A percentile compares a stretch with the other conserved stretches of the same genome.
Evolutionary conservation across 192 early-diverging fungal species (phyloP).

Genomic region (Spizellomyces sp.): DNA sequence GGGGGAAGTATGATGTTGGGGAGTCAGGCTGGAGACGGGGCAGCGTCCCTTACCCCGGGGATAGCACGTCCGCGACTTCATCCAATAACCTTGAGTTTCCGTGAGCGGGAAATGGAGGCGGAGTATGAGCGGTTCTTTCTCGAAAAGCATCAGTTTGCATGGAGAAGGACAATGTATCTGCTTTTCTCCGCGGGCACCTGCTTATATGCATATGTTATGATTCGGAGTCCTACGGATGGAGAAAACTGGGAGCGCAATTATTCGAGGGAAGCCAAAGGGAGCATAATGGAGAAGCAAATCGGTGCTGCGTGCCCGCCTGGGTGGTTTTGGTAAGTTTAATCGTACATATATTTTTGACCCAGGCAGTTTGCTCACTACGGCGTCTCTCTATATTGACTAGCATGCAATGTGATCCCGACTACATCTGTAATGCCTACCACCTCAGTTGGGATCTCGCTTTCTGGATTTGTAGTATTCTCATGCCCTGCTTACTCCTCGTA

Average conservation of each 20-base stretch:
- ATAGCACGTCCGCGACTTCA: slow-evolving; percentile 17
- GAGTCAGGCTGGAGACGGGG: not conserved
- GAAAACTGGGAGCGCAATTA: slow-evolving; percentile 10
- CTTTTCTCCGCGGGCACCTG: slow-evolving; percentile 26
- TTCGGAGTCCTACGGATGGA: slow-evolving; percentile 24
- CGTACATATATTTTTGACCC: not conserved
- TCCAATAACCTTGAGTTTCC: slow-evolving; percentile 48
- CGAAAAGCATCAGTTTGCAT: slow-evolving; percentile 27
- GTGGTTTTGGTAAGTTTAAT: slow-evolving; percentile 31
- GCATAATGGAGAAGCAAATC: not conserved
- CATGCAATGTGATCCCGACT: slow-evolving; percentile 34
- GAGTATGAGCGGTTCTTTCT: slow-evolving; percentile 40
- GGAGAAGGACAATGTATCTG: slow-evolving; percentile 27
- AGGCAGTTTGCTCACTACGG: not conserved
- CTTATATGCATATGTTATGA: slow-evolving; percentile 42
- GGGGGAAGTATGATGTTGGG: not conserved
- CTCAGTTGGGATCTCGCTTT: slow-evolving; percentile 35
- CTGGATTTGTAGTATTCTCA: slow-evolving; percentile 34
- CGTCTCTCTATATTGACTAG: slow-evolving; percentile 15
- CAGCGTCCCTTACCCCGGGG: not conserved
- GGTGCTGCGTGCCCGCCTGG: slow-evolving; percentile 19
- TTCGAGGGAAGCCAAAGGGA: slow-evolving; percentile 13
- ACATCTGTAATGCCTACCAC: slow-evolving; percentile 39
- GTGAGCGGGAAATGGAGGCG: slow-evolving; percentile 28
- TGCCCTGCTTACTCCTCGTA: slow-evolving; percentile 32